These are phyloP conservation scores for Seiridium cupressi DNA, from an alignment of 2,329 filamentous ascomycete species.

Conservation along the genomic window DNA sequence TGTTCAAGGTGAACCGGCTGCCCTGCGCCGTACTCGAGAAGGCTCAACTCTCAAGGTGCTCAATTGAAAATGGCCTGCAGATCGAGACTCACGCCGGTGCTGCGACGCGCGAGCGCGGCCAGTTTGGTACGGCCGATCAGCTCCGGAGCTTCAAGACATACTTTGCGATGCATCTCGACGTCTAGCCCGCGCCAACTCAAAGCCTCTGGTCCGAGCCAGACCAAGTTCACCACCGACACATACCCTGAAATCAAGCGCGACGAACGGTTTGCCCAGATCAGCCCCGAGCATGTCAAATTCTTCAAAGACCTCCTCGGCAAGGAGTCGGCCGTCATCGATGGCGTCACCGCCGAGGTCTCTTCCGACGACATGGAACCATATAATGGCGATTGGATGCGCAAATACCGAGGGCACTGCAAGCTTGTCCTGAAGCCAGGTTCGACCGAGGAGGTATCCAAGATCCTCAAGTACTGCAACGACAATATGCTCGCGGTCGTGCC, in stretches of 20 bases:
- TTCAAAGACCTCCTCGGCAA: slow-evolving; percentile 81
- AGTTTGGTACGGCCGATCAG: slow-evolving; percentile 15
- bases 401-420: slow-evolving; percentile 87
- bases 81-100: slow-evolving; percentile 24
- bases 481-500: slow-evolving; percentile 90
- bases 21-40: neutral
- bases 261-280: slow-evolving; percentile 70
- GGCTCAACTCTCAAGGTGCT: neutral
- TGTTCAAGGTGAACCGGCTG: too few relatives aligned
- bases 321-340: slow-evolving; percentile 80
- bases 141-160: neutral
- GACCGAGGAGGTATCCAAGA: slow-evolving; percentile 85
- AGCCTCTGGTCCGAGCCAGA: slow-evolving; percentile 23
- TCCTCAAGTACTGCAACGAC: slow-evolving; percentile 93
- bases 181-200: slow-evolving; percentile 24
- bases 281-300: slow-evolving; percentile 73
- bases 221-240: slow-evolving; percentile 81
- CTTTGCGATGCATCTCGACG: slow-evolving; percentile 23
- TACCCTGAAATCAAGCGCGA: slow-evolving; percentile 84
- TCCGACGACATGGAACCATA: slow-evolving; percentile 83
- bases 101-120: slow-evolving; percentile 21
- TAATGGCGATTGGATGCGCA: slow-evolving; percentile 99
- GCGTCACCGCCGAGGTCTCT: slow-evolving; percentile 67
- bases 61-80: slow-evolving; percentile 22
- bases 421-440: slow-evolving; percentile 83